phyloP scores from a whole-genome alignment of 495 filamentous ascomycete genomes.

The Neurospora terricola region DNA sequence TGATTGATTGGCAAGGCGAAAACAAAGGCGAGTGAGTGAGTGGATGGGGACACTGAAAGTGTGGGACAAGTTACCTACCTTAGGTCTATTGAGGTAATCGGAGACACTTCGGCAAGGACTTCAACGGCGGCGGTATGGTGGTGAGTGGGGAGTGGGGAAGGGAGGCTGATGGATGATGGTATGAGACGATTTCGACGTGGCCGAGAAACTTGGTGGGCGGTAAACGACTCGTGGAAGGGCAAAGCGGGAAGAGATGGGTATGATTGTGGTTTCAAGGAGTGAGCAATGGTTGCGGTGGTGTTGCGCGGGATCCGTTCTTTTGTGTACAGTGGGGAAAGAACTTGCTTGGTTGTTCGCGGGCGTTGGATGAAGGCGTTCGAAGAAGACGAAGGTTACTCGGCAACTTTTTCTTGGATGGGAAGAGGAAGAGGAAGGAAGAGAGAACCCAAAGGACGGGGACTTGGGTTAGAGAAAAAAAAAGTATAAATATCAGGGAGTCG shows the following conservation, averaged over 20 bases:
- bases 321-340: neutral
- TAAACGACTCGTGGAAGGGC: neutral
- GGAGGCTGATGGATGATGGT: neutral
- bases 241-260: neutral
- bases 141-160: neutral
- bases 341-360: neutral
- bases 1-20: neutral
- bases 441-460: neutral
- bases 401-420: neutral
- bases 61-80: neutral
- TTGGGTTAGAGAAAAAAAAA: neutral
- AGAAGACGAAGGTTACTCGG: neutral
- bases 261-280: neutral
- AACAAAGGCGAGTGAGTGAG: neutral
- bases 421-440: neutral
- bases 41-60: neutral
- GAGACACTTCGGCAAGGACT: neutral
- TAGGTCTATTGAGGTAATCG: neutral
- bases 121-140: neutral
- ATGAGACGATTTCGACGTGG: neutral
- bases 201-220: neutral
- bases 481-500: neutral
- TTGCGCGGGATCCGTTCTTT: neutral
- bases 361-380: neutral
- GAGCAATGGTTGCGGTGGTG: neutral